Evolutionary conservation across 805 yeast genomes (phyloP), one percentile per base, ranked within the genome.

Genomic region (Starmerella roubikii): DNA sequence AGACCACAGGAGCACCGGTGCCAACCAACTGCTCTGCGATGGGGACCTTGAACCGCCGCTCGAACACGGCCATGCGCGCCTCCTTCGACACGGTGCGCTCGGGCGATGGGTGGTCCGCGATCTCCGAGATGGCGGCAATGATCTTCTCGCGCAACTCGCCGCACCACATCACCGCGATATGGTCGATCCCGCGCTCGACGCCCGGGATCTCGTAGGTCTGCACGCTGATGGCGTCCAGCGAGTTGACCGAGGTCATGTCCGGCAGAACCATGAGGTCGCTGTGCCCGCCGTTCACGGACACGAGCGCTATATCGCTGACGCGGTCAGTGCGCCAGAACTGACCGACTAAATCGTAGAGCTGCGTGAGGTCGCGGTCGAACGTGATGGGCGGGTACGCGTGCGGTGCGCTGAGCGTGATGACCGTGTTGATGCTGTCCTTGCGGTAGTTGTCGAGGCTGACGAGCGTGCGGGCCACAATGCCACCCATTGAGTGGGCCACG

Each of bases 401-500:
- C 0, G 98, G 98, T 0, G 96, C 74, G 0, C 95, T 78, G 27
- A 88, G 61, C 0, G 97, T 86, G 18, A 86, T 48, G 13, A 88
- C 78, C 0, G 95, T 78, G 53, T 82, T 85, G 17, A 91, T 74
- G 1, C 94, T 78, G 18, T 68, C 71, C 3, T 69, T 69, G 1
- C 65, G 51, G 54, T 83, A 86, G 53, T 84, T 86, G 1, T 84
- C 79, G 38, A 88, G 59, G 0, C 93, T 75, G 6, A 83, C 67
- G 73, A 86, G 73, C 0, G 83, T 76, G 42, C 97, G 67, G 3
- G 94, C 80, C 1, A 91, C 97, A 15, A 88, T 72, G 3, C 98
- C 98, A 30, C 98, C 98, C 98, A 88, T 88, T 0, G 97, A 88
- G 61, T 88, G 98, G 2, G 84, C 95, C 1, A 88, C 48, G 0